Percentiles rank a stretch among this genome's conserved stretches.
These are phyloP conservation scores for Ceratobasidium sp. DNA, from an alignment of 1,284 basidiomycete genomes.

Conservation along the genomic window DNA sequence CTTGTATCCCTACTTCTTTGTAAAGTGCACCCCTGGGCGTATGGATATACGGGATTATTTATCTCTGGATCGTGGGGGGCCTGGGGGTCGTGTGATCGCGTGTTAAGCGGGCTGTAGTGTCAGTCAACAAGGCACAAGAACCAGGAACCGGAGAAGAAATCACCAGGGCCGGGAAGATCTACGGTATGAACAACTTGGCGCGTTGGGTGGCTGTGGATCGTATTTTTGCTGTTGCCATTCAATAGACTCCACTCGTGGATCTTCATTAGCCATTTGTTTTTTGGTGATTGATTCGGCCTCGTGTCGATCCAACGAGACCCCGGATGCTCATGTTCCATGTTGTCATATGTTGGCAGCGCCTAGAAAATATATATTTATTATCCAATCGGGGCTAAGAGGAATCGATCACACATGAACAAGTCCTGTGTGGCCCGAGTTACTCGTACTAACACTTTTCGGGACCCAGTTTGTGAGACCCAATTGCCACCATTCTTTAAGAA, in stretches of 20 bases:
- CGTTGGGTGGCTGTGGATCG: too few relatives aligned
- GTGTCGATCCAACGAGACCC: too few relatives aligned
- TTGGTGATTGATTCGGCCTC: too few relatives aligned
- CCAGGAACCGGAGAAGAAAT: neutral
- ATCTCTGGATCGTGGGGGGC: neutral
- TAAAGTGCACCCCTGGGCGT: too few relatives aligned
- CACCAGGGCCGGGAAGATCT: neutral
- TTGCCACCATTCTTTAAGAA: constrained; percentile 14
- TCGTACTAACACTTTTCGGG: too few relatives aligned
- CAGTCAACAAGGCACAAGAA: neutral
- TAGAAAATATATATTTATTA: neutral
- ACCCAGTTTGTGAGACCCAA: neutral
- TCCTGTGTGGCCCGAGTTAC: neutral
- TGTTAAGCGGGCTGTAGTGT: neutral
- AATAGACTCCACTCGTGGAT: too few relatives aligned
- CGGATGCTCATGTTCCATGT: too few relatives aligned
- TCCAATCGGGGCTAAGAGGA: neutral
- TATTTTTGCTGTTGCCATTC: too few relatives aligned
- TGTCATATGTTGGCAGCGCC: neutral
- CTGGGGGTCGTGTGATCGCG: neutral
- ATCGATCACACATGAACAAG: constrained; percentile 10
- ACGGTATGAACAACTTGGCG: too few relatives aligned
- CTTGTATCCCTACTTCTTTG: too few relatives aligned
- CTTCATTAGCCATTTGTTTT: too few relatives aligned
- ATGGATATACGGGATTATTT: too few relatives aligned